Base-by-base conservation (phyloP, 2,329 filamentous ascomycete species). In the Clonostachys sp. region DNA sequence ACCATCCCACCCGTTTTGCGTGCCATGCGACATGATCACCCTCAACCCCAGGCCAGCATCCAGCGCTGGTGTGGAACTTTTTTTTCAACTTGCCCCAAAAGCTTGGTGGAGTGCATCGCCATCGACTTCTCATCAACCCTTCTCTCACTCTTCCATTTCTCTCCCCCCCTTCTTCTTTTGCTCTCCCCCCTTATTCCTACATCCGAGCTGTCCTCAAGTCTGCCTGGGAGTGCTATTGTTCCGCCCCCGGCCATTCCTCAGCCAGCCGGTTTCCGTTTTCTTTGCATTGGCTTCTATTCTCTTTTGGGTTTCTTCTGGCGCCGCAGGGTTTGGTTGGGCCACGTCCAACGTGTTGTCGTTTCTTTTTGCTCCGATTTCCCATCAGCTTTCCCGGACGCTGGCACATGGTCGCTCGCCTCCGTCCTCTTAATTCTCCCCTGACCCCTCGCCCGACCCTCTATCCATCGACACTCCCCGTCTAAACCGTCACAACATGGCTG, bases 401-500 rank as follows among this genome's bases (percentile, higher is more conserved):
- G 24, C 24, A 30, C 24, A 30, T 30, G 24, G 24, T 30, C 24
- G 42, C 42, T 44, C 55, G 55, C 53, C 55, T 57, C 51, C 51
- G 52, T 58, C 57, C 53, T 57, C 55, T 56, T 54, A 45, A 53
- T 54, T 42, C 36, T 3, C 24, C 24, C 24, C 24, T 30, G 24
- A 30, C 24, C 24, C 24, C 24, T 10, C 14, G 14, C 36, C 14
- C 36, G 14, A 39, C 17, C 36, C 5, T n/a, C 14, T 18, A 39
- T 39, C 36, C 36, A 39, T 39, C 36, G 36, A 39, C 36, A 39
- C 36, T 39, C 36, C 12, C 10, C 10, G 14, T 18, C 36, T 18
- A 8, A 18, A 7, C 36, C 36, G 14, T 39, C 14, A n/a, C 36
- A 54, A 42, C 54, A 67, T 66, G 64, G 61, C 65, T 61, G 65